Percentiles rank a stretch among this genome's conserved stretches.
Conservation (phyloP, 176 grass and related monocot species). For the Typha latifolia region DNA sequence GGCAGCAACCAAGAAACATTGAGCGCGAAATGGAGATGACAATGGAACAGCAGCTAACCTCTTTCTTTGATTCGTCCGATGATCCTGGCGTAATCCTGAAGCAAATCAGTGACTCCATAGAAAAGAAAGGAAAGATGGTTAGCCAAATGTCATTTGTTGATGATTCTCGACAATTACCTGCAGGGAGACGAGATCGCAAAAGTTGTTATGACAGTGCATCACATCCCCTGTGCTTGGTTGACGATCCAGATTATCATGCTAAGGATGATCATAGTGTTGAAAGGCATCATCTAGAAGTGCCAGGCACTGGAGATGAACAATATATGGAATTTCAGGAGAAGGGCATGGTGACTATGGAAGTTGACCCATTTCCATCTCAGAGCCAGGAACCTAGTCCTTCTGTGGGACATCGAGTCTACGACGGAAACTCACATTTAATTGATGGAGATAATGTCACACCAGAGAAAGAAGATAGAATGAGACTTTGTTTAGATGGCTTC, state of each 20-base stretch:
- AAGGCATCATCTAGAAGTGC: background rate
- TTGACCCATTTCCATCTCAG: constrained; percentile 17
- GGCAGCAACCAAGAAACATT: no score
- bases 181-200: background rate
- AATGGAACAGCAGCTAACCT: constrained; percentile 8
- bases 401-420: constrained; percentile 19
- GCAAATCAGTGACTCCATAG: constrained; percentile 1
- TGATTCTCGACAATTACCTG: no score
- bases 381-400: constrained; percentile 2
- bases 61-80: background rate
- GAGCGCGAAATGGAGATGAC: background rate
- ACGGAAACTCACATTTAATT: background rate
- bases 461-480: constrained; percentile 23
- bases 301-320: constrained; percentile 5
- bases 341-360: constrained; percentile 32
- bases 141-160: background rate
- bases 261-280: background rate
- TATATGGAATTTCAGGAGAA: constrained; percentile 25
- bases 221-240: background rate
- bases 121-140: constrained; percentile 6
- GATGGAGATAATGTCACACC: constrained; percentile 20
- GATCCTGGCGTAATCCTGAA: constrained; percentile 8
- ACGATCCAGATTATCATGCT: background rate
- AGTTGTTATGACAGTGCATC: background rate
- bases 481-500: constrained; percentile 25